Conservation (phyloP, 805 yeast species). For the Ogataea siamensis region DNA sequence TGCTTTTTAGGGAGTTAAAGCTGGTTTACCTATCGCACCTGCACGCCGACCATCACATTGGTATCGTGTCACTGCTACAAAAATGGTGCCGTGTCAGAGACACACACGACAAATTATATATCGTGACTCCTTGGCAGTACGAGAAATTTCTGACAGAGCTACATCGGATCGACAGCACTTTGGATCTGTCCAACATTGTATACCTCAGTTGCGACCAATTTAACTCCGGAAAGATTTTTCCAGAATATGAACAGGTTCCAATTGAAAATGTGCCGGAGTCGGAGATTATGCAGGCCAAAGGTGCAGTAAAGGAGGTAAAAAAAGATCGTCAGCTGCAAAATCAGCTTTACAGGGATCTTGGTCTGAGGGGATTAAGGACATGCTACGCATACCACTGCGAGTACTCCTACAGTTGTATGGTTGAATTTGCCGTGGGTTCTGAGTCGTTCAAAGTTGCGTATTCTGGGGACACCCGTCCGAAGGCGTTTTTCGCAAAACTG, state of each 20-base stretch:
- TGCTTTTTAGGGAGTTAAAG: slow-evolving; percentile 56
- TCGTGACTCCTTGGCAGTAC: slow-evolving; percentile 77
- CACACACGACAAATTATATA: slow-evolving; percentile 41
- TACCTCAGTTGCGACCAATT: slow-evolving; percentile 35
- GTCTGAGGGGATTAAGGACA: slow-evolving; percentile 47
- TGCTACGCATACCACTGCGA: slow-evolving; percentile 84
- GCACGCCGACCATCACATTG: slow-evolving; percentile 97
- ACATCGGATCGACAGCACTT: slow-evolving; percentile 30
- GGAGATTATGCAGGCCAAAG: slow-evolving; percentile 22
- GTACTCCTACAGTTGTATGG: slow-evolving; percentile 68
- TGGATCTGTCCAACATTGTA: slow-evolving; percentile 19
- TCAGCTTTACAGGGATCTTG: slow-evolving; percentile 40
- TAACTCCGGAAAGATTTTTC: slow-evolving; percentile 14
- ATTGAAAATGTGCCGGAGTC: slow-evolving; percentile 18
- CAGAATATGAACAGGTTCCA: slow-evolving; percentile 28
- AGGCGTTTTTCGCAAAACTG: slow-evolving; percentile 51
- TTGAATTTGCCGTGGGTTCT: slow-evolving; percentile 41
- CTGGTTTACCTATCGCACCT: slow-evolving; percentile 78
- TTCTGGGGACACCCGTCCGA: slow-evolving; percentile 95
- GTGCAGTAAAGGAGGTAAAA: background rate
- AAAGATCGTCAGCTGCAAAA: slow-evolving; percentile 5
- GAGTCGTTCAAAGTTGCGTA: slow-evolving; percentile 68
- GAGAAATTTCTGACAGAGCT: slow-evolving; percentile 68
- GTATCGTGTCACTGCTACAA: slow-evolving; percentile 64
- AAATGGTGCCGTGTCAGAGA: slow-evolving; percentile 54